Evolutionary conservation across 2,329 filamentous ascomycete genomes (phyloP), one percentile per base, ranked within the genome.

Genomic region (Aplosporella prunicola): DNA sequence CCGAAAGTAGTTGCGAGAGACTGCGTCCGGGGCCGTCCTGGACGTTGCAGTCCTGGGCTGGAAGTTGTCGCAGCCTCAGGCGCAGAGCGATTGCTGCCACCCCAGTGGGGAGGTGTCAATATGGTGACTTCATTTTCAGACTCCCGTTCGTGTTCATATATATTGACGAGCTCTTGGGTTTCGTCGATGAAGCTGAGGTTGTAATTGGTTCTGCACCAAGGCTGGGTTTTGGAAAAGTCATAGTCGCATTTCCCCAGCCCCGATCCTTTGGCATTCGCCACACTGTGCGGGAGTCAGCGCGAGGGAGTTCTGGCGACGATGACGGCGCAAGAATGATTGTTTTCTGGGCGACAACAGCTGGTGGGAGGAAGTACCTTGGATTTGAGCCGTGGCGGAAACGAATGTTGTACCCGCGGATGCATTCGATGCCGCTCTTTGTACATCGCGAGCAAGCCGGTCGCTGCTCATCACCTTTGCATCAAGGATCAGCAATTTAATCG

Each of bases 121-220:
- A 36, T 31, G 13, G 13, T 32, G 17, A 37, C 30, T 16, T 31
- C 22, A 14, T 15, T 18, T 3, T 40, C 36, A 1, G 47, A 40
- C n/a, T 51, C 47, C 6, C 39, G 43, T 22, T 49, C 48, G 30
- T 48, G 48, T 17, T 55, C 51, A 42, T 55, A 55, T 16, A 55
- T 50, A 40, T 46, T 53, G 35, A 50, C 51, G 14, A 56, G 46
- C 34, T 57, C 52, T 37, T 43, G 47, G 8, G 53, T 57, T 38
- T 54, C 52, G 34, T 56, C 53, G 24, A 55, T 35, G 32, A 54
- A 56, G 9, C 45, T 55, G 16, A 57, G 45, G n/a, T 42, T 49
- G 18, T 45, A 43, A 9, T 46, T 43, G 5, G 51, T 56, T 25
- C 47, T 51, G 20, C 53, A 46, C 53, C 52, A 56, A 15, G 49